A percentile compares a stretch with the other conserved stretches of the same genome.
Conservation (phyloP, 495 filamentous ascomycete genomes). For the Penicillium goetzii region DNA sequence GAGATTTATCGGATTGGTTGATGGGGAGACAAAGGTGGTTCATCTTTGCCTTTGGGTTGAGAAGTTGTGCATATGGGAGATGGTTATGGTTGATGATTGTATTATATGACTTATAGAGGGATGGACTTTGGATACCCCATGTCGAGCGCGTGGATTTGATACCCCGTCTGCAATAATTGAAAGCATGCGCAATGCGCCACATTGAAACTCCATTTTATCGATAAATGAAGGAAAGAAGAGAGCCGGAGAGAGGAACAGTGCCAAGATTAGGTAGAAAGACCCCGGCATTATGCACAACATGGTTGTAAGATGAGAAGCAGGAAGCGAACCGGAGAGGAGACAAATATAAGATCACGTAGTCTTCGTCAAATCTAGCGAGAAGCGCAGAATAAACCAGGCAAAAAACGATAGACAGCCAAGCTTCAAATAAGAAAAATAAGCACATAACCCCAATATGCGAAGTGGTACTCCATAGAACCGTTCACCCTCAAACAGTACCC, state of each 20-base stretch:
- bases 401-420: constrained; percentile 16
- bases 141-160: neutral
- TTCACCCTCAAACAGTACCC: constrained; percentile 58
- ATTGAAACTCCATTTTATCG: constrained; percentile 14
- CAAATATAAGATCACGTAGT: constrained; percentile 13
- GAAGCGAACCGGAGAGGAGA: constrained; percentile 7
- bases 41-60: too few relatives aligned
- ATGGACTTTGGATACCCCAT: neutral
- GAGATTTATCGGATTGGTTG: constrained; percentile 28
- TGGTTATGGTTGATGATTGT: neutral
- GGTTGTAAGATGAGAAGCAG: constrained; percentile 19
- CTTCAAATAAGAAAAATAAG: constrained; percentile 11
- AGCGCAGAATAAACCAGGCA: constrained; percentile 7
- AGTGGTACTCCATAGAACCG: neutral
- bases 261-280: neutral
- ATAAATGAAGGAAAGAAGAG: neutral
- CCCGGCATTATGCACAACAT: constrained; percentile 15
- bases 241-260: too few relatives aligned
- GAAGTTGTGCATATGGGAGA: neutral
- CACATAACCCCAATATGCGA: constrained; percentile 7
- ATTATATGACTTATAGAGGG: constrained; percentile 1
- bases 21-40: neutral
- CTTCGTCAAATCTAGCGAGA: constrained; percentile 5
- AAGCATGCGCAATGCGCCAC: constrained; percentile 13
- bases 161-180: constrained; percentile 11